Conservation (phyloP, 768 basidiomycete genomes). For the Tylopilus subfusipes region DNA sequence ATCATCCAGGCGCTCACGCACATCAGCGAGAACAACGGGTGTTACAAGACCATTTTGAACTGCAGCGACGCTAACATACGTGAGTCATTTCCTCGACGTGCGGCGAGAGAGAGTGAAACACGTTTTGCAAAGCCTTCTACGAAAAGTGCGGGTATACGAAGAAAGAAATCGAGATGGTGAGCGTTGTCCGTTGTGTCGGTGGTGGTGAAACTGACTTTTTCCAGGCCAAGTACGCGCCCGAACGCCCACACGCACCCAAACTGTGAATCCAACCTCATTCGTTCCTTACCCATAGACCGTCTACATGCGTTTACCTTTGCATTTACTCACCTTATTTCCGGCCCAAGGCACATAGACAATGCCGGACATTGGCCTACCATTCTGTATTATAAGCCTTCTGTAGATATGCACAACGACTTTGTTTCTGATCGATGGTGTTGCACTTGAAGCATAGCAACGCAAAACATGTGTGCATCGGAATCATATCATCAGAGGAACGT, state of each 20-base stretch:
- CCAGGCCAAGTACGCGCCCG: conserved; percentile 60
- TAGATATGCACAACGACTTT: neutral
- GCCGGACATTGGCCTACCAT: conserved; percentile 7
- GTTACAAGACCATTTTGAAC: conserved; percentile 98
- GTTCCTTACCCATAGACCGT: conserved; percentile 10
- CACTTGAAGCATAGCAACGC: neutral
- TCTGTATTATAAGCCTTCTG: conserved; percentile 17
- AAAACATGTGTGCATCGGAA: conserved; percentile 13
- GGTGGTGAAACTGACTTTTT: conserved; percentile 8
- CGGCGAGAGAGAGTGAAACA: neutral
- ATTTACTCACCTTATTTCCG: conserved; percentile 1
- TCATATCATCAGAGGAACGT: conserved; percentile 18
- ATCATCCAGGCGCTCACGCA: conserved; percentile 83
- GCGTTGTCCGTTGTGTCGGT: conserved; percentile 1
- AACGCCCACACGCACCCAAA: conserved; percentile 21
- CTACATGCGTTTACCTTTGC: conserved; percentile 7
- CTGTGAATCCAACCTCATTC: conserved; percentile 12
- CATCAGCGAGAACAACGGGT: conserved; percentile 74
- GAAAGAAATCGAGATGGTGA: conserved; percentile 93
- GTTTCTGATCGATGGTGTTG: neutral
- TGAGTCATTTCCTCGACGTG: conserved; percentile 44
- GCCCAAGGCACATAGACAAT: conserved; percentile 6
- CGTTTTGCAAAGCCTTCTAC: conserved; percentile 73
- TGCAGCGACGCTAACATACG: conserved; percentile 90
- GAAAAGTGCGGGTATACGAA: conserved; percentile 90